These are phyloP conservation scores for Fusarium anthophilum DNA, from an alignment of 2,329 filamentous ascomycete genomes.

Conservation along the genomic window DNA sequence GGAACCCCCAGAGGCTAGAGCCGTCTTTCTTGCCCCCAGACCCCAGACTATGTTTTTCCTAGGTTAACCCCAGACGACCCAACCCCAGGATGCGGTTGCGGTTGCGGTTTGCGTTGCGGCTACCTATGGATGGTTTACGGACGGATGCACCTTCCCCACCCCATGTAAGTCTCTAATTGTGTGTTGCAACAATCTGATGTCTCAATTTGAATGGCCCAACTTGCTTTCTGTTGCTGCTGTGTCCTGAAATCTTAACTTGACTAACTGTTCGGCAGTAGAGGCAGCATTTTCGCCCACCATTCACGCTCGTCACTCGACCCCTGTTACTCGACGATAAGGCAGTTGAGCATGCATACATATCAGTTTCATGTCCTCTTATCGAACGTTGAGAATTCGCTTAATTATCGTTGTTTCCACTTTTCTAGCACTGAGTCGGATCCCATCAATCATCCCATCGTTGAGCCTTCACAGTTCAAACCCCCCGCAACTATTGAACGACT, in stretches of 20 bases:
- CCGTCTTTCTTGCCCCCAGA: conserved; percentile 25
- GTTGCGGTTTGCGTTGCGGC: not conserved
- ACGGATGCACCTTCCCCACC: conserved; percentile 13
- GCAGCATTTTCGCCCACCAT: not conserved
- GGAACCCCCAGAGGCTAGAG: conserved; percentile 11
- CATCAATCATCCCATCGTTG: not conserved
- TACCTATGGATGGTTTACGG: conserved; percentile 1
- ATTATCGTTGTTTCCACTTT: conserved; percentile 6
- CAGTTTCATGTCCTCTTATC: conserved; percentile 8
- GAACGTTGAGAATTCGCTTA: conserved; percentile 6
- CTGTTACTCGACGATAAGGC: not conserved
- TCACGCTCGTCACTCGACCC: not conserved
- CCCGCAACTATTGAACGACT: conserved; percentile 21
- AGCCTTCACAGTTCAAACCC: not conserved
- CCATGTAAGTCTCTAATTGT: not conserved
- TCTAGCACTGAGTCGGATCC: not conserved
- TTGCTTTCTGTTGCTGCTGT: not conserved
- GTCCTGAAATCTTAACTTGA: not conserved
- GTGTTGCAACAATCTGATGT: not conserved
- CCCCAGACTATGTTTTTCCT: conserved; percentile 15
- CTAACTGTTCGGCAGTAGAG: not conserved
- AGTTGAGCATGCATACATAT: not conserved
- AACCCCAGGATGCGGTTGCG: conserved; percentile 14
- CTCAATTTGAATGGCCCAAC: not conserved
- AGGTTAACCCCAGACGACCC: conserved; percentile 19